A percentile compares a stretch with the other conserved stretches of the same genome.
phyloP scores from a whole-genome alignment of 441 rosid species.

The Pelargonium exstipulatum region DNA sequence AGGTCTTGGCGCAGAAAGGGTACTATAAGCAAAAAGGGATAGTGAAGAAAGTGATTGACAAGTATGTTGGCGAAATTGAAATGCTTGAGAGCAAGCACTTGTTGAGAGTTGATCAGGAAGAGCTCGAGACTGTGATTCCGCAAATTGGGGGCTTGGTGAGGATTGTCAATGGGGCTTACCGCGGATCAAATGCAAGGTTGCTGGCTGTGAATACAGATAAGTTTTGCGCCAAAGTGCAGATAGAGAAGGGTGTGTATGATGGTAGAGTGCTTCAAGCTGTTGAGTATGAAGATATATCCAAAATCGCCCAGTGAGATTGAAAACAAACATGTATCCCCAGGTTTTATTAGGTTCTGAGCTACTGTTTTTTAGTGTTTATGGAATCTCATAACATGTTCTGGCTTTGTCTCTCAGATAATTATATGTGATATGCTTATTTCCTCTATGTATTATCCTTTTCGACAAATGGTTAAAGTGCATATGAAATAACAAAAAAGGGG shows the following conservation, averaged over 20 bases:
- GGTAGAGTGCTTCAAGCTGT: slow-evolving; percentile 77
- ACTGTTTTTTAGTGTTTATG: background rate
- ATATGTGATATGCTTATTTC: background rate
- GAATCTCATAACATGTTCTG: background rate
- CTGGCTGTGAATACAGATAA: slow-evolving; percentile 72
- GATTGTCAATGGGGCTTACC: slow-evolving; percentile 85
- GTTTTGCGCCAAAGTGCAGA: slow-evolving; percentile 79
- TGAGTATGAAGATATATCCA: slow-evolving; percentile 87
- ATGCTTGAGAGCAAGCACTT: slow-evolving; percentile 75
- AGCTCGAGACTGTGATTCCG: slow-evolving; percentile 90
- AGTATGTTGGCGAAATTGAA: slow-evolving; percentile 80
- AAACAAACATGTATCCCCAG: background rate
- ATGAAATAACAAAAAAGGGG: too few species aligned
- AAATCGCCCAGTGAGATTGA: slow-evolving; percentile 43
- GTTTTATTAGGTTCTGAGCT: background rate
- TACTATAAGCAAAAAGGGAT: slow-evolving; percentile 87
- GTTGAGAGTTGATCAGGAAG: slow-evolving; percentile 85
- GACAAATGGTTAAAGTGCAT: too few species aligned
- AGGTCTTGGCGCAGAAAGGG: slow-evolving; percentile 65
- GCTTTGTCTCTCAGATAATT: background rate
- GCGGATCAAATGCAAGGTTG: slow-evolving; percentile 68
- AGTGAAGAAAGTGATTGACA: slow-evolving; percentile 73
- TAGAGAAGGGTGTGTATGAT: slow-evolving; percentile 87
- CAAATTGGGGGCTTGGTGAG: slow-evolving; percentile 71
- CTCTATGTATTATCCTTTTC: background rate